Percentiles rank a stretch among this genome's conserved stretches.
Conservation (phyloP, 1,139 yeast genomes). For the Lodderomyces orthopsilosis region DNA sequence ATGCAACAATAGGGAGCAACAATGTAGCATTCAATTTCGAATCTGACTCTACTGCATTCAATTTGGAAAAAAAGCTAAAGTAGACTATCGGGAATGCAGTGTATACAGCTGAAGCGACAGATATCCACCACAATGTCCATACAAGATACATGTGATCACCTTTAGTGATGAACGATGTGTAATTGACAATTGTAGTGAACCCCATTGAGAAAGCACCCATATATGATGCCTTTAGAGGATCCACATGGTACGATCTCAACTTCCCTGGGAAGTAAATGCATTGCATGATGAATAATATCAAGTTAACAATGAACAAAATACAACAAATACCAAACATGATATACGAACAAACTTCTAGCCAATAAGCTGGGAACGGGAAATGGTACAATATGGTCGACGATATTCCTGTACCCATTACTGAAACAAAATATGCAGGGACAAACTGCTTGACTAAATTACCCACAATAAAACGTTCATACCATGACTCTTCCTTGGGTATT, state of each 20-base stretch:
- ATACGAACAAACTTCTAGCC: constrained; percentile 60
- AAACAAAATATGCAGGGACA: constrained; percentile 63
- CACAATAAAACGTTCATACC: constrained; percentile 11
- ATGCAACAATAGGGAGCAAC: constrained; percentile 69
- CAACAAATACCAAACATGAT: constrained; percentile 56
- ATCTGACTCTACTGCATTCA: constrained; percentile 18
- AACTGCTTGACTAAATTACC: constrained; percentile 31
- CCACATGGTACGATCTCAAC: constrained; percentile 33
- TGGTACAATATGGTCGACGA: constrained; percentile 55
- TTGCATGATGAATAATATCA: constrained; percentile 18
- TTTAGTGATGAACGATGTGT: constrained; percentile 39
- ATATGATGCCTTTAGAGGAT: constrained; percentile 53
- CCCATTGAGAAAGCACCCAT: constrained; percentile 86
- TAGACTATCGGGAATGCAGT: constrained; percentile 56
- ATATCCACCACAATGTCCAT: constrained; percentile 23
- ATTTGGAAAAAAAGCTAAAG: constrained; percentile 39
- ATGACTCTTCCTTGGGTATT: constrained; percentile 4
- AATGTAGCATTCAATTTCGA: constrained; percentile 38
- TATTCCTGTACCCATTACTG: constrained; percentile 86
- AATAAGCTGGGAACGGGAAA: constrained; percentile 61
- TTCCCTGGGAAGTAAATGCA: constrained; percentile 34
- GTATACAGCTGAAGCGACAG: constrained; percentile 48
- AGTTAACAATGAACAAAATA: constrained; percentile 42
- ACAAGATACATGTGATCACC: constrained; percentile 16
- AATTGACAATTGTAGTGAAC: constrained; percentile 58